Evolutionary conservation across 192 early-diverging fungal species (phyloP).

Genomic region (Backusella mclennaniae): DNA sequence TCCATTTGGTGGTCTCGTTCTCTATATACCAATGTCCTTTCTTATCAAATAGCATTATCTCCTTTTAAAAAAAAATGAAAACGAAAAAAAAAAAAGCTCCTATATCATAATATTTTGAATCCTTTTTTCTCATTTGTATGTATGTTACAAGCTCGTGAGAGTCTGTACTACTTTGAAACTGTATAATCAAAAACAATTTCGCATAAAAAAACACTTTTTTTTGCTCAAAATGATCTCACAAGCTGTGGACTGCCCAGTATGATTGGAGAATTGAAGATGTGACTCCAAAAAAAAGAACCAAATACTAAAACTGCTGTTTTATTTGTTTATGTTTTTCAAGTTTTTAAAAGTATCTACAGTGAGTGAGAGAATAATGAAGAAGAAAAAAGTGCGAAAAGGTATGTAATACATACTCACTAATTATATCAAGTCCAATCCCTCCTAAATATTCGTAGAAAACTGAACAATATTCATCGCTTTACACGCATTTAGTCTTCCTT

Average conservation of each 20-base stretch:
- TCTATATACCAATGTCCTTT: slow-evolving; percentile 8
- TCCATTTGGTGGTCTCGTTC: slow-evolving; percentile 6
- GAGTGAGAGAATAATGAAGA: too few species aligned
- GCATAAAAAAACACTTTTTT: not conserved
- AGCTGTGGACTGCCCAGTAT: not conserved
- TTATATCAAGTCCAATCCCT: too few species aligned
- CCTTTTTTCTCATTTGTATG: not conserved
- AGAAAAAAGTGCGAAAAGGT: too few species aligned
- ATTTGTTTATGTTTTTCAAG: not conserved
- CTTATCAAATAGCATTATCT: not conserved
- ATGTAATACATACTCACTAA: too few species aligned
- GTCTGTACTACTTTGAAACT: not conserved
- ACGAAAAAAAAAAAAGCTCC: not conserved
- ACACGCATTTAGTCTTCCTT: not conserved
- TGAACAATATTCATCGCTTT: too few species aligned
- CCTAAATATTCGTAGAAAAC: too few species aligned
- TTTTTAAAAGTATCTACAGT: too few species aligned
- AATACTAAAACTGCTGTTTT: not conserved
- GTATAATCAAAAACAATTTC: not conserved
- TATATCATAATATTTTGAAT: not conserved
- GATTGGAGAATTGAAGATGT: not conserved
- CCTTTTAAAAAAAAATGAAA: not conserved
- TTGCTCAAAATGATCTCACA: not conserved
- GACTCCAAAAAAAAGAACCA: not conserved
- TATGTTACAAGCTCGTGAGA: not conserved